Percentiles rank a stretch among this genome's conserved stretches.
These are phyloP conservation scores for Aspergillus pseudotamarii DNA, from an alignment of 2,329 filamentous ascomycete species.

Conservation along the genomic window DNA sequence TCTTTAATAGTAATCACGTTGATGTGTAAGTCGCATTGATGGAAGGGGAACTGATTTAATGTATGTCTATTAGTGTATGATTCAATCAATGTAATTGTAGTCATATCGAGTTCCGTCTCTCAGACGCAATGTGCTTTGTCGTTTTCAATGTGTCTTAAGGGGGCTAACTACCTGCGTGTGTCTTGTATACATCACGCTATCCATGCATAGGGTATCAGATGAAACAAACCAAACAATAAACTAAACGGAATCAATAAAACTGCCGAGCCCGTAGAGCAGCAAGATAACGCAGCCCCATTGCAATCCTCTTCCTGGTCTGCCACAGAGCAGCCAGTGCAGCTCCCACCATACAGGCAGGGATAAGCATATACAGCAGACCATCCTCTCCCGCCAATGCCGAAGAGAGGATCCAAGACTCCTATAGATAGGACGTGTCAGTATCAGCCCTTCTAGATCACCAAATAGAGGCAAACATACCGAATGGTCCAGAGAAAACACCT, in stretches of 20 bases:
- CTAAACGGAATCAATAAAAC: not conserved
- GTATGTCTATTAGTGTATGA: not conserved
- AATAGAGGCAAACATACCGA: not conserved
- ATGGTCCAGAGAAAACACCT: conserved; percentile 10
- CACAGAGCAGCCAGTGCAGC: conserved; percentile 10
- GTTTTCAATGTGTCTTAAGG: not conserved
- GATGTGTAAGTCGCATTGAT: not conserved
- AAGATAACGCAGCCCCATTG: not conserved
- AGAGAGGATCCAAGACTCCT: not conserved
- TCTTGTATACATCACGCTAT: not conserved
- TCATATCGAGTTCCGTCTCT: not conserved
- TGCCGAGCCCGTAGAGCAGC: not conserved
- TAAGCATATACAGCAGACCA: conserved; percentile 8
- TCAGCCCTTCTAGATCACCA: no score
- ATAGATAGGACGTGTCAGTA: not conserved
- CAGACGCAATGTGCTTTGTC: not conserved
- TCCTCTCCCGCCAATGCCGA: not conserved
- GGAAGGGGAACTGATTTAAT: not conserved
- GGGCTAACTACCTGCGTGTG: not conserved
- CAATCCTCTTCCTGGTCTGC: conserved; percentile 5
- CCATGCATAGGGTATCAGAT: not conserved
- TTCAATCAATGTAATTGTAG: not conserved
- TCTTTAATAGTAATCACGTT: not conserved
- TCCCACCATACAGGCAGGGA: conserved; percentile 11
- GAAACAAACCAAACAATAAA: not conserved